These are phyloP conservation scores for Leptographium procerum DNA, from an alignment of 2,329 filamentous ascomycete genomes.

Conservation along the genomic window DNA sequence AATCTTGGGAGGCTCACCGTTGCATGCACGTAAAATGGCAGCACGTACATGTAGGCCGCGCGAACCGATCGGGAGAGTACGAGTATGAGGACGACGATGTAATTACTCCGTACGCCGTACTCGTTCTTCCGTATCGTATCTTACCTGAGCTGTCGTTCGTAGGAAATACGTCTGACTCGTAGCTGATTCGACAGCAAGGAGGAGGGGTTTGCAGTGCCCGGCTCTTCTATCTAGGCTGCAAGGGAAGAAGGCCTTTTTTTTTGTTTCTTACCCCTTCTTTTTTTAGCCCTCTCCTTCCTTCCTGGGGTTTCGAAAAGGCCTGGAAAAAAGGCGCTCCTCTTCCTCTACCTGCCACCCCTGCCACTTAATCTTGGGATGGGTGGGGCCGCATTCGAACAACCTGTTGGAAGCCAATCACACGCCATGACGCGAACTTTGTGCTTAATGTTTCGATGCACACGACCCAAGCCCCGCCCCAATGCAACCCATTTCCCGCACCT, in stretches of 20 bases:
- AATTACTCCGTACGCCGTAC: too few relatives aligned
- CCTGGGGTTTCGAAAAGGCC: background rate
- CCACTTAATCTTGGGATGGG: constrained; percentile 2
- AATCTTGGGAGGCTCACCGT: background rate
- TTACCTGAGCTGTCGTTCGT: background rate
- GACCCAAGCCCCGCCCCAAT: background rate
- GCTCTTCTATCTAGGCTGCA: background rate
- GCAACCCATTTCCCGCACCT: background rate
- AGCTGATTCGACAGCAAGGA: background rate
- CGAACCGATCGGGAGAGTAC: background rate
- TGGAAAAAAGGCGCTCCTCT: background rate
- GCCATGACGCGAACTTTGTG: constrained; percentile 5
- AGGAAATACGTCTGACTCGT: background rate
- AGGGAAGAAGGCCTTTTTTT: background rate
- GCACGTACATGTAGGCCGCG: background rate
- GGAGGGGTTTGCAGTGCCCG: background rate
- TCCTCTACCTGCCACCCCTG: background rate
- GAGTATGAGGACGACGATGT: background rate
- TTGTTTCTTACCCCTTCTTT: background rate
- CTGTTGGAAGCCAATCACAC: constrained; percentile 1
- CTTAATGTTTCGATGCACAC: background rate
- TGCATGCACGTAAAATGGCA: background rate
- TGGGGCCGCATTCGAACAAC: background rate
- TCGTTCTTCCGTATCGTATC: too few relatives aligned
- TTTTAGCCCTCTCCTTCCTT: background rate